Conservation (phyloP, 1,284 basidiomycete species). For the Mycena sp. region DNA sequence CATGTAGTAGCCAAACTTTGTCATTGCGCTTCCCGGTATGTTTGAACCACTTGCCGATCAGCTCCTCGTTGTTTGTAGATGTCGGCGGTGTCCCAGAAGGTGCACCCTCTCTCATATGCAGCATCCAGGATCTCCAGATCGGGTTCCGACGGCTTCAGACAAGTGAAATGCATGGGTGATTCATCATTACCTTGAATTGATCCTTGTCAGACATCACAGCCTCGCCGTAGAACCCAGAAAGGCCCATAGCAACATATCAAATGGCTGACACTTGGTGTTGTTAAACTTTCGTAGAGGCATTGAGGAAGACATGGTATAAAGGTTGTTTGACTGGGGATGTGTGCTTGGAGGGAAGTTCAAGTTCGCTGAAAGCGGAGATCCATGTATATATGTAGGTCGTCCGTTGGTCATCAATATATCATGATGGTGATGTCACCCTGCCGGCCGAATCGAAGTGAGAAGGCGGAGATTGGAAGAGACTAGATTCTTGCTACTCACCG, state of each 20-base stretch:
- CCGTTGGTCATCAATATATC: too few relatives aligned
- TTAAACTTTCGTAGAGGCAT: background rate
- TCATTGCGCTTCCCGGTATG: conserved; percentile 39
- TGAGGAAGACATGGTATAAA: background rate
- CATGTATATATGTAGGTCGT: too few relatives aligned
- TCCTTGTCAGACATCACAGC: conserved; percentile 42
- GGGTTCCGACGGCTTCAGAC: background rate
- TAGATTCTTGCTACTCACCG: too few relatives aligned
- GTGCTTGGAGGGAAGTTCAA: too few relatives aligned
- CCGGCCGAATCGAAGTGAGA: too few relatives aligned
- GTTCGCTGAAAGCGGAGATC: too few relatives aligned
- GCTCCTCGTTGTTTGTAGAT: conserved; percentile 43
- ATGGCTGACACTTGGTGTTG: conserved; percentile 38
- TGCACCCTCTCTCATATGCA: conserved; percentile 43
- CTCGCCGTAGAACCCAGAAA: conserved; percentile 44
- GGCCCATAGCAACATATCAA: conserved; percentile 48
- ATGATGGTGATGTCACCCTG: too few relatives aligned
- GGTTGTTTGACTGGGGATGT: too few relatives aligned
- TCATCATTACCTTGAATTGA: conserved; percentile 39
- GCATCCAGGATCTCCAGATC: conserved; percentile 38
- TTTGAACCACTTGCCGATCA: conserved; percentile 39
- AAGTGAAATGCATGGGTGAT: background rate
- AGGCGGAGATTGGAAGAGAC: too few relatives aligned
- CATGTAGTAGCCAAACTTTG: conserved; percentile 46
- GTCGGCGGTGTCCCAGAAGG: conserved; percentile 50